These are phyloP conservation scores for Penicillium cataractarum DNA, from an alignment of 495 filamentous ascomycete genomes.

Conservation along the genomic window DNA sequence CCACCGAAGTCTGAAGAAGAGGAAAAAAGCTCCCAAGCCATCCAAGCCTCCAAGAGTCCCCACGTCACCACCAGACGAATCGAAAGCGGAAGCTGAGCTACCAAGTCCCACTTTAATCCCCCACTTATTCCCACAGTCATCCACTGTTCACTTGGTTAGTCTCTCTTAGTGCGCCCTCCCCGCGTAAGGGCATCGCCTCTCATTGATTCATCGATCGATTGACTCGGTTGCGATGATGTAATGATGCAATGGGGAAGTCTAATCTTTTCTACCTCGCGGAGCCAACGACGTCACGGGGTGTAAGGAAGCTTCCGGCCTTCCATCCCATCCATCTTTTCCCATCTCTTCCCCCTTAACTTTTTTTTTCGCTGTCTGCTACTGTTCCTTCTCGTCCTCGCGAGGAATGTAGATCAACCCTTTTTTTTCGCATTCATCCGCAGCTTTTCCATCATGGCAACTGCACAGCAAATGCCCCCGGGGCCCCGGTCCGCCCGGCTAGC, in stretches of 20 bases:
- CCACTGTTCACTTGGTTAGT: not conserved
- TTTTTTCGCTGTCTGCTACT: not conserved
- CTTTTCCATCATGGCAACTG: constrained; percentile 38
- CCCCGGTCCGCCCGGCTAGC: constrained; percentile 40
- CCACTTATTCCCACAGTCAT: not conserved
- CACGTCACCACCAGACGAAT: constrained; percentile 16
- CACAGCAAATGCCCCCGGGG: constrained; percentile 30
- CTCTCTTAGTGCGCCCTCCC: constrained; percentile 1
- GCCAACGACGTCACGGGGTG: constrained; percentile 30
- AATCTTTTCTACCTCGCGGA: constrained; percentile 8
- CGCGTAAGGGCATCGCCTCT: constrained; percentile 12
- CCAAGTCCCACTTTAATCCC: not conserved
- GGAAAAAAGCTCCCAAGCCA: not conserved
- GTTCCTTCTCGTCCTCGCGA: not conserved
- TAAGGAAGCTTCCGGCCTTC: constrained; percentile 37
- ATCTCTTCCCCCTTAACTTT: constrained; percentile 11
- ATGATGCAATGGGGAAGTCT: constrained; percentile 30
- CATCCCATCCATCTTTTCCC: constrained; percentile 26
- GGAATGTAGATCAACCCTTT: constrained; percentile 23
- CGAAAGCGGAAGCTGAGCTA: constrained; percentile 10
- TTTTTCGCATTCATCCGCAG: constrained; percentile 4
- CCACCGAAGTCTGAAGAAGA: not conserved
- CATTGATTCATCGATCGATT: constrained; percentile 26
- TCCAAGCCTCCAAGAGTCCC: constrained; percentile 1
- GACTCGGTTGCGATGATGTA: constrained; percentile 27